Evolutionary conservation across 495 filamentous ascomycete genomes (phyloP).

Genomic region (Penicillium dipodomyicola): DNA sequence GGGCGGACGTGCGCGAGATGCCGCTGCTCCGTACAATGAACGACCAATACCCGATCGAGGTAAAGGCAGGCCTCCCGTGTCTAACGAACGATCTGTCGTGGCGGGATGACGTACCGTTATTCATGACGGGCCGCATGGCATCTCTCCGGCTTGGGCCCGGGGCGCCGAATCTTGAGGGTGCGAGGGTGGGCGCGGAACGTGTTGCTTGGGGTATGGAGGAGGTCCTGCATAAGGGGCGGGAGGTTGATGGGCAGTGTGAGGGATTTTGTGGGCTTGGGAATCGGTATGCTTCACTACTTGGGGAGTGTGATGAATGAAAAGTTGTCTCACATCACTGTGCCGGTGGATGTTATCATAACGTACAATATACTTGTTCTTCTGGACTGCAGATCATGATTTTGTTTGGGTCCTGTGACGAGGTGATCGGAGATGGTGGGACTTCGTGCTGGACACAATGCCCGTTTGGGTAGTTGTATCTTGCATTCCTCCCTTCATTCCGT

Average conservation of each 20-base stretch:
- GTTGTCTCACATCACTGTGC: conserved; percentile 10
- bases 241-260: conserved; percentile 27
- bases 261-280: conserved; percentile 37
- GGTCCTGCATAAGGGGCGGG: conserved; percentile 33
- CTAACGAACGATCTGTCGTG: conserved; percentile 63
- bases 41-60: conserved; percentile 51
- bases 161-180: conserved; percentile 61
- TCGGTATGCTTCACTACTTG: conserved; percentile 32
- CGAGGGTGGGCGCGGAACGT: conserved; percentile 60
- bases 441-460: conserved; percentile 3
- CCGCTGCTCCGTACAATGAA: conserved; percentile 51
- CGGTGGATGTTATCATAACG: neutral
- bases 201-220: conserved; percentile 60
- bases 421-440: neutral
- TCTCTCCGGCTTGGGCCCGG: conserved; percentile 58
- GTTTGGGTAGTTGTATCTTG: conserved; percentile 3
- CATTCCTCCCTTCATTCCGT: conserved; percentile 35
- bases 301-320: conserved; percentile 12
- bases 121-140: conserved; percentile 58
- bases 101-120: conserved; percentile 58
- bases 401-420: neutral
- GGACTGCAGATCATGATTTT: neutral
- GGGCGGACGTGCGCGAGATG: conserved; percentile 49
- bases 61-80: conserved; percentile 55
- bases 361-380: conserved; percentile 2